A percentile compares a stretch with the other conserved stretches of the same genome.
Conservation (phyloP, 192 early-diverging fungal genomes). For the Mortierella antarctica region DNA sequence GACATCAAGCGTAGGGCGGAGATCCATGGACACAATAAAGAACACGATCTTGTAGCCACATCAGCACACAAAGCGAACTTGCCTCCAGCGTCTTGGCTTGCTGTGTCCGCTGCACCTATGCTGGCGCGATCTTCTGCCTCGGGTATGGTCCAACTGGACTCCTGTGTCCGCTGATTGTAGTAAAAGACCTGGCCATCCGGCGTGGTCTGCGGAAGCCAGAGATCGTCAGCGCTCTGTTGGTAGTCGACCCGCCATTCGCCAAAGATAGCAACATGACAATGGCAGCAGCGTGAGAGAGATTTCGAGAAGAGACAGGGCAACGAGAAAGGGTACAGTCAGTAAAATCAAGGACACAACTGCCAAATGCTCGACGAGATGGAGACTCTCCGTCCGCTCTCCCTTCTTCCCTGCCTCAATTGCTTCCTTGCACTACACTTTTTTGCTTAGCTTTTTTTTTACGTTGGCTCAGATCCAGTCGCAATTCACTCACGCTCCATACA, state of each 20-base stretch:
- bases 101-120: constrained; percentile 21
- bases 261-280: background rate
- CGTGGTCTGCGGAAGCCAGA: constrained; percentile 60
- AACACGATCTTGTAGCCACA: background rate
- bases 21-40: background rate
- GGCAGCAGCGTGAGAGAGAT: background rate
- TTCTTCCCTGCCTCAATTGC: background rate
- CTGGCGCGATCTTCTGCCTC: constrained; percentile 47
- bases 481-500: no score
- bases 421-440: background rate
- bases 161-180: constrained; percentile 56
- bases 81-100: constrained; percentile 32
- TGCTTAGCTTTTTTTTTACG: background rate
- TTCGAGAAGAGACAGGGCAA: background rate
- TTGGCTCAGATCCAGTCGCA: background rate
- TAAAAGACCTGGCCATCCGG: constrained; percentile 62
- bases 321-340: background rate
- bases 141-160: constrained; percentile 58
- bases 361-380: background rate
- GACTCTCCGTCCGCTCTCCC: background rate
- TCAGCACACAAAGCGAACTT: constrained; percentile 3
- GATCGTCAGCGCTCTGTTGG: constrained; percentile 41
- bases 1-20: no score
- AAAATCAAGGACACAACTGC: background rate
- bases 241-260: background rate